Evolutionary conservation across 768 basidiomycete species (phyloP).

Genomic region (Megacollybia marginata): DNA sequence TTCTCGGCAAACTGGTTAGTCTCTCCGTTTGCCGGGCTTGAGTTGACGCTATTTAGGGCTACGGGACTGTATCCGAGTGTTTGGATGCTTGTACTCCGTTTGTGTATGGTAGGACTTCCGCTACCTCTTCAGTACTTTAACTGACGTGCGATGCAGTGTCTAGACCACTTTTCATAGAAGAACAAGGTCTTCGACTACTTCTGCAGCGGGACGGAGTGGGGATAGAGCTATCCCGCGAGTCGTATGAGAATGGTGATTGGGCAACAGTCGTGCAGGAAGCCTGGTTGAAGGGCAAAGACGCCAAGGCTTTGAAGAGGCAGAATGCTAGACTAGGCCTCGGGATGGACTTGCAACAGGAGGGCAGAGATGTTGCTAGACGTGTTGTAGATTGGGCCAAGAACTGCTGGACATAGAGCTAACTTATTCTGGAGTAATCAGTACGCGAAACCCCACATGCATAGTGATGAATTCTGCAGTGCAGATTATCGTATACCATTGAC

Average conservation of each 20-base stretch:
- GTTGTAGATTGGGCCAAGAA: too few relatives aligned
- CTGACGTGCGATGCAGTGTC: conserved; percentile 39
- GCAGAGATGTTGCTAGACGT: too few relatives aligned
- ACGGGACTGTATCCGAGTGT: conserved; percentile 77
- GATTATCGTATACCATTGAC: too few relatives aligned
- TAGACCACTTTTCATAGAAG: conserved; percentile 74
- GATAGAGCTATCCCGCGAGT: conserved; percentile 54
- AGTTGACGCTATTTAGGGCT: conserved; percentile 40
- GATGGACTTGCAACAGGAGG: conserved; percentile 16
- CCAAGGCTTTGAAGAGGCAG: conserved; percentile 40
- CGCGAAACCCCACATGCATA: too few relatives aligned
- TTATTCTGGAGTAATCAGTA: too few relatives aligned
- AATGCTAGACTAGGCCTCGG: conserved; percentile 29
- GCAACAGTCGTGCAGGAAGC: conserved; percentile 51
- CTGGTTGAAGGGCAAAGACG: conserved; percentile 37
- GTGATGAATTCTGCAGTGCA: too few relatives aligned
- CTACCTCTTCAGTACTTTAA: neutral
- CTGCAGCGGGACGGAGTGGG: conserved; percentile 61
- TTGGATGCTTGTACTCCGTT: conserved; percentile 73
- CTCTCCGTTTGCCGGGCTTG: neutral
- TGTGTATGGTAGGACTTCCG: conserved; percentile 54
- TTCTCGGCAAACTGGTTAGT: conserved; percentile 71
- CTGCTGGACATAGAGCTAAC: too few relatives aligned
- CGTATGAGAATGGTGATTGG: conserved; percentile 74
- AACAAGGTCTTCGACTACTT: conserved; percentile 63